Base-by-base conservation (phyloP, 2,329 filamentous ascomycete genomes). In the Epichloe sibirici region DNA sequence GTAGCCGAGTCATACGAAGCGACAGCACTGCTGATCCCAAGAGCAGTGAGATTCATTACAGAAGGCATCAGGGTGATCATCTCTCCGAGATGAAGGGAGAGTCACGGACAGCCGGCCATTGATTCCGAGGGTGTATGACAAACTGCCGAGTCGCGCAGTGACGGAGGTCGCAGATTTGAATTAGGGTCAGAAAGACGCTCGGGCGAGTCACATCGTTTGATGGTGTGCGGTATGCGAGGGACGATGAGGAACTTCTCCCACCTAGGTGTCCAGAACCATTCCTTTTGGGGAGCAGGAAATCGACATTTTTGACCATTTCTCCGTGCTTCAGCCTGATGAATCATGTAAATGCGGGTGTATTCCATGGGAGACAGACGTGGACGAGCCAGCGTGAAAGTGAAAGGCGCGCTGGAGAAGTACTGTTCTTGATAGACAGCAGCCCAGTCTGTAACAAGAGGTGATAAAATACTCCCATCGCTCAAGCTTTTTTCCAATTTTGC, bases 361-460 rank as follows among this genome's bases (percentile, higher is more conserved):
- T 72, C 70, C 67, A 72, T 70, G 1, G 68, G 67, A 1, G 69
- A 70, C 4, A 72, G 48, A 0, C 68, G 63, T 0, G 68, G 66
- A 21, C 21, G 45, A 25, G 46, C 51, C 15, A 55, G 12, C 5
- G 38, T 13, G 13, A 51, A 48, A 4, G 28, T 11, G 7, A 47
- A 35, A 13, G 42, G 51, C 8, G 53, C 9, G 17, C 48, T 51
- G 8, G 47, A 11, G 8, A 21, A 38, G n/a, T 6, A 13, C 21
- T 31, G 38, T 5, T 34, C 39, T 7, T 42, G 45, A 43, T 38
- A n/a, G 7, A 21, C 39, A 15, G 34, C 21, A 17, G 51, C 17
- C 38, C 28, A 45, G 23, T 49, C 45, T n/a, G 17, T 37, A 3
- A 12, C 15, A 17, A 13, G 13, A 3, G 44, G 43, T 17, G 48